Evolutionary conservation across 1,139 yeast species (phyloP).

Genomic region (Suhomyces yuchorum): DNA sequence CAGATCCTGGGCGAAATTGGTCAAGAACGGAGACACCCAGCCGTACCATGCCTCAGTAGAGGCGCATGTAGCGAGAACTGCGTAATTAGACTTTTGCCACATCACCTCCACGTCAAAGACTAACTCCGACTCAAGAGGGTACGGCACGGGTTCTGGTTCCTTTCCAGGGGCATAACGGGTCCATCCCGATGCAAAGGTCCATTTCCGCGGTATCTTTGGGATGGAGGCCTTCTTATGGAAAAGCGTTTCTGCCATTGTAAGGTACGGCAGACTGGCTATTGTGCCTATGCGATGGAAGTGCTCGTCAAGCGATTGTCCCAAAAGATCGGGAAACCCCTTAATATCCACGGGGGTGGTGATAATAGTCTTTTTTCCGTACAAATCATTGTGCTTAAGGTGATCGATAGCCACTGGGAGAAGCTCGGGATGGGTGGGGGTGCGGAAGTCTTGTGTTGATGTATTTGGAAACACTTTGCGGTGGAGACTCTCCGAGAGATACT

Average conservation of each 20-base stretch:
- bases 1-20: slow-evolving; percentile 42
- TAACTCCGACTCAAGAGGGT: slow-evolving; percentile 65
- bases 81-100: slow-evolving; percentile 71
- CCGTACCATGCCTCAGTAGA: slow-evolving; percentile 86
- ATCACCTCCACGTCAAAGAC: slow-evolving; percentile 91
- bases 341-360: slow-evolving; percentile 62
- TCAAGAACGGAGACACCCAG: slow-evolving; percentile 88
- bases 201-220: slow-evolving; percentile 52
- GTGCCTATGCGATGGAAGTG: slow-evolving; percentile 79
- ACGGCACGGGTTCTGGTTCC: slow-evolving; percentile 59
- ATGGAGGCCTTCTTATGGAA: slow-evolving; percentile 30
- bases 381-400: slow-evolving; percentile 62
- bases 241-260: slow-evolving; percentile 46
- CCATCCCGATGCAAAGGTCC: slow-evolving; percentile 81
- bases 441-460: slow-evolving; percentile 27
- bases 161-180: slow-evolving; percentile 60
- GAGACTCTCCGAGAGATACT: slow-evolving; percentile 61
- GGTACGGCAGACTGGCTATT: slow-evolving; percentile 62
- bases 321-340: slow-evolving; percentile 60
- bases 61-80: slow-evolving; percentile 82
- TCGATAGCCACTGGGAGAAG: slow-evolving; percentile 59
- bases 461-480: slow-evolving; percentile 65
- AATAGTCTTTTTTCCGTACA: slow-evolving; percentile 82
- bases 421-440: slow-evolving; percentile 30
- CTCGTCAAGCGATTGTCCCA: slow-evolving; percentile 74